Evolutionary conservation across 2,329 filamentous ascomycete species (phyloP).

Genomic region (Blastomyces emzantsi): DNA sequence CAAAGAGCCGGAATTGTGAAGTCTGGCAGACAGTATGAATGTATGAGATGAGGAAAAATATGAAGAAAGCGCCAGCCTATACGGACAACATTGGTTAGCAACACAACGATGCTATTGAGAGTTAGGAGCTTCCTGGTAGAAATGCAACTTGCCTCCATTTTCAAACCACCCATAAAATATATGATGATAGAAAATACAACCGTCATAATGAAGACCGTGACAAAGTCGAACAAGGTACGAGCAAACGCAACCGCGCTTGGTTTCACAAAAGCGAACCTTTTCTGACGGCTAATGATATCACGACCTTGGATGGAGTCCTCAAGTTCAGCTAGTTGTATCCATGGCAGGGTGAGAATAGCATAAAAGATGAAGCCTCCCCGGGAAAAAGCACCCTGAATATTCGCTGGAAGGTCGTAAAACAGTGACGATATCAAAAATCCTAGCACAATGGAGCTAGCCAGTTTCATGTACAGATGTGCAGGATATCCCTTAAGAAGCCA

Average conservation of each 20-base stretch:
- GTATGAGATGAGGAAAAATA: constrained; percentile 53
- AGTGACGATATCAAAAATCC: constrained; percentile 63
- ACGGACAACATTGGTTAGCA: not conserved
- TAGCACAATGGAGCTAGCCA: constrained; percentile 63
- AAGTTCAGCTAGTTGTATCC: constrained; percentile 64
- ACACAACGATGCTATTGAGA: not conserved
- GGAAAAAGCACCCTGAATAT: constrained; percentile 50
- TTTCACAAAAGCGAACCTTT: constrained; percentile 55
- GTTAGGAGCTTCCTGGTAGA: not conserved
- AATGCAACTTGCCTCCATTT: constrained; percentile 7
- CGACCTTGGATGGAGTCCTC: constrained; percentile 65
- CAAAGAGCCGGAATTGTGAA: constrained; percentile 54
- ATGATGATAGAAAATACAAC: constrained; percentile 61
- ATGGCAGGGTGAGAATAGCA: constrained; percentile 51
- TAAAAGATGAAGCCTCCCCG: constrained; percentile 54
- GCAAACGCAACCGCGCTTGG: constrained; percentile 52
- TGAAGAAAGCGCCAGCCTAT: constrained; percentile 51
- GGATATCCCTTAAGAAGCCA: constrained; percentile 66
- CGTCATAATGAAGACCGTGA: constrained; percentile 45
- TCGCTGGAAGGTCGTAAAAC: constrained; percentile 55
- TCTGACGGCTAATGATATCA: constrained; percentile 55
- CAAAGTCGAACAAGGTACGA: constrained; percentile 49
- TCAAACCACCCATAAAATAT: constrained; percentile 62
- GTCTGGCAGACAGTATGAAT: constrained; percentile 50
- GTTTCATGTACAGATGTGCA: constrained; percentile 60